Base-by-base conservation (phyloP, 345 rosid species). In the Boechera divaricarpa region DNA sequence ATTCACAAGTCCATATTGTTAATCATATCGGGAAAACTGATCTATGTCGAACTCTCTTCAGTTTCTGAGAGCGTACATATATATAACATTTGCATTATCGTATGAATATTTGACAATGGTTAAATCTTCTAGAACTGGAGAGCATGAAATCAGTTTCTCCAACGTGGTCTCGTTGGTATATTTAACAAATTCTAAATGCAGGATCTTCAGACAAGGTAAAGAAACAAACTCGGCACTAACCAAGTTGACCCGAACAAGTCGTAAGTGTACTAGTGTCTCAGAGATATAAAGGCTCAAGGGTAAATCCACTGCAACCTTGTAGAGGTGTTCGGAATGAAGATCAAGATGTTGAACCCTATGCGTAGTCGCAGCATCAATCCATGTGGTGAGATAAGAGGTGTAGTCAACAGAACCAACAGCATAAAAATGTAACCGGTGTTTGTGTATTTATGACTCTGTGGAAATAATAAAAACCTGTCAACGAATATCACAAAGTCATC, bases 321-420 rank as follows among this genome's bases (percentile, higher is more conserved):
- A 47, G 16, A 15, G 1, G 8, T 1, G 7, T 2, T 47, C 51
- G 2, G 2, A 47, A 15, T 28, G 6, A 52, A 52, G 12, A 7
- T 52, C 31, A 10, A 1, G n/a, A 66, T 66, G 70, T 3, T 67
- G 33, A 67, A 67, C 35, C 32, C 26, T 67, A 18, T 6, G 59
- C 21, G 1, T 35, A 33, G 59, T 54, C 35, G n/a, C 52, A 44
- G 0, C 1, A 54, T 54, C 63, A 8, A 53, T 67, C 72, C 58
- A 67, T 36, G 4, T 2, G 15, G 12, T 45, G 7, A 45, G 49
- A 45, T 45, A 41, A 41, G 44, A 41, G 1, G 44, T 3, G 44
- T 41, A 41, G 44, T 41, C 13, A 41, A 41, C 13, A 41, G 12
- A 41, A 41, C 44, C 44, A 41, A 41, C 13, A 10, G 13, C 10